These are phyloP conservation scores for Intubia oerlemansii DNA, from an alignment of 2,329 filamentous ascomycete species.

Conservation along the genomic window DNA sequence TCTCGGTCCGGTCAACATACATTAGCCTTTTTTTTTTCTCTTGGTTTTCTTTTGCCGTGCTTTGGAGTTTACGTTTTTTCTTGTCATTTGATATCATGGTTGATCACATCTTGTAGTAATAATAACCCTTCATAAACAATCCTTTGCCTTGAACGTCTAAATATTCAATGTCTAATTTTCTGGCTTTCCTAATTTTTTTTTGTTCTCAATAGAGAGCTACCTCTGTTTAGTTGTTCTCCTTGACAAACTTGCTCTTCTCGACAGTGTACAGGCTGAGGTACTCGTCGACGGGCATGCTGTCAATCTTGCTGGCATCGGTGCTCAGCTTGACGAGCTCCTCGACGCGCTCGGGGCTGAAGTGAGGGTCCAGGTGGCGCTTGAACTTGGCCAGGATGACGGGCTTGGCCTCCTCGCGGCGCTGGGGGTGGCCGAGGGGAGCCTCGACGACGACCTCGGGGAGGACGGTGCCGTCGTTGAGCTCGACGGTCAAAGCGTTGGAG, in stretches of 20 bases:
- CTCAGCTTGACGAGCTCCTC: constrained; percentile 67
- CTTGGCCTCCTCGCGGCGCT: constrained; percentile 89
- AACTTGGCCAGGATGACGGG: constrained; percentile 92
- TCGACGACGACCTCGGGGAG: constrained; percentile 82
- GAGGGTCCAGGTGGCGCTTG: constrained; percentile 71
- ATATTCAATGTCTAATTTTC: too few species aligned
- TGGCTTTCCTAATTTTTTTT: background rate
- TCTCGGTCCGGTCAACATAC: too few species aligned
- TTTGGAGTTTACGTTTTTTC: too few species aligned
- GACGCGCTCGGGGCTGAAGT: constrained; percentile 58
- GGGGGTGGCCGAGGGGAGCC: constrained; percentile 80
- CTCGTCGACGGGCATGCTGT: constrained; percentile 69
- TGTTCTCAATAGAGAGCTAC: background rate
- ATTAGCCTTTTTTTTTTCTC: constrained; percentile 1
- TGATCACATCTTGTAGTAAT: too few species aligned
- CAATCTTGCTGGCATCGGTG: constrained; percentile 51
- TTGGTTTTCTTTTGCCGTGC: too few species aligned
- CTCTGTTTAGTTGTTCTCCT: constrained; percentile 7
- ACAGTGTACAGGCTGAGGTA: constrained; percentile 70
- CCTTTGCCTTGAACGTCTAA: too few species aligned
- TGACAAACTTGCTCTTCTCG: constrained; percentile 37
- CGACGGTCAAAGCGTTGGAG: constrained; percentile 88
- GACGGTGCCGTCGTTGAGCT: constrained; percentile 80
- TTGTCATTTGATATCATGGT: too few species aligned
- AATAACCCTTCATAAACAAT: background rate